A percentile compares a stretch with the other conserved stretches of the same genome.
Conservation (phyloP, 2,329 filamentous ascomycete species). For the Penicillium griseofulvum region DNA sequence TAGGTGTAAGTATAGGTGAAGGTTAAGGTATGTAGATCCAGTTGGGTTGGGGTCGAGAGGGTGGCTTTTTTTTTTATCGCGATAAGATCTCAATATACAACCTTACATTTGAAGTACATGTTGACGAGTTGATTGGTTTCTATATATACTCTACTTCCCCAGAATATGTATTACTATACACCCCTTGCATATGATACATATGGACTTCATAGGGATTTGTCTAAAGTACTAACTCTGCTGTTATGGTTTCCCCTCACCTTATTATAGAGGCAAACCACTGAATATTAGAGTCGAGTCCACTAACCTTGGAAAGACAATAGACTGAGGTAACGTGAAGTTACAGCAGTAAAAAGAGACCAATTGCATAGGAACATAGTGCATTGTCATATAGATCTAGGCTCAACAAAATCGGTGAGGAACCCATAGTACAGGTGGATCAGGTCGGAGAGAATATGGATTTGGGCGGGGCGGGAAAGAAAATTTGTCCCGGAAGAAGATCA, state of each 20-base stretch:
- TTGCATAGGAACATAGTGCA: neutral
- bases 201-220: neutral
- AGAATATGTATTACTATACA: neutral
- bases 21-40: neutral
- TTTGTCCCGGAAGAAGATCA: constrained; percentile 25
- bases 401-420: constrained; percentile 21
- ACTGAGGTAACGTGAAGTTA: neutral
- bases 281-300: constrained; percentile 16
- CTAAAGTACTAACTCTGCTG: neutral
- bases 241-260: neutral
- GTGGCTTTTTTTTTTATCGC: constrained; percentile 1
- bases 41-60: too few species aligned
- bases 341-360: neutral
- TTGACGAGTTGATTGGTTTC: neutral
- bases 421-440: constrained; percentile 17
- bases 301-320: neutral
- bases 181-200: neutral
- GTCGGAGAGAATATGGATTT: constrained; percentile 17
- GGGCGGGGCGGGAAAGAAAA: constrained; percentile 28
- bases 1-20: neutral
- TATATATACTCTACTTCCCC: neutral
- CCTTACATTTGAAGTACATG: too few species aligned
- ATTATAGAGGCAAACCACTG: constrained; percentile 15
- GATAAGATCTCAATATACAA: neutral
- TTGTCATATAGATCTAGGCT: constrained; percentile 9